phyloP scores from a whole-genome alignment of 306 rosid species.

The Vigna radiata region DNA sequence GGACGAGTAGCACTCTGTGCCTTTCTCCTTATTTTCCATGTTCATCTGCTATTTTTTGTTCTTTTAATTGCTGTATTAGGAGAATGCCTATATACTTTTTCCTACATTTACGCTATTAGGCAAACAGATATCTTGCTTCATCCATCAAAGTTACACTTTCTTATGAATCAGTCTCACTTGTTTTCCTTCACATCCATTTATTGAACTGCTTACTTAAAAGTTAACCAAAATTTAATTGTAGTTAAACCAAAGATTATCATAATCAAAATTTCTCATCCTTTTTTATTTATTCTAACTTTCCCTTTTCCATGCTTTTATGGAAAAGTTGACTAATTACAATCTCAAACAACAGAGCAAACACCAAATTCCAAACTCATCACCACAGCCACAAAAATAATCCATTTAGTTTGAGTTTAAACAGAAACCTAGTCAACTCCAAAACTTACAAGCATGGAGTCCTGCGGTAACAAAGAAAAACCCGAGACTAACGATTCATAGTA shows the following conservation, averaged over 20 bases:
- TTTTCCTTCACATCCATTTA: slow-evolving; percentile 8
- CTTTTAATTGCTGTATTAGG: background rate
- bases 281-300: background rate
- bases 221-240: slow-evolving; percentile 17
- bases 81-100: background rate
- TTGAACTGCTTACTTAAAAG: slow-evolving; percentile 10
- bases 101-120: background rate
- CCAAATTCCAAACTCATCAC: slow-evolving; percentile 19
- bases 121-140: background rate
- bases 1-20: background rate
- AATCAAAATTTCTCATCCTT: slow-evolving; percentile 2
- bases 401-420: background rate
- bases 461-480: background rate
- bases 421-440: slow-evolving; percentile 11
- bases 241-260: slow-evolving; percentile 16
- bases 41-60: background rate
- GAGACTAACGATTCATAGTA: slow-evolving; percentile 4
- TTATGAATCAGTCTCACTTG: background rate
- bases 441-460: slow-evolving; percentile 10
- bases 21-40: background rate
- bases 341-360: too few species aligned
- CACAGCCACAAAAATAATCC: slow-evolving; percentile 11
- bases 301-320: too few species aligned
- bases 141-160: background rate
- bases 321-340: too few species aligned